phyloP scores from a whole-genome alignment of 495 filamentous ascomycete genomes.

The Talaromyces stipitatus region DNA sequence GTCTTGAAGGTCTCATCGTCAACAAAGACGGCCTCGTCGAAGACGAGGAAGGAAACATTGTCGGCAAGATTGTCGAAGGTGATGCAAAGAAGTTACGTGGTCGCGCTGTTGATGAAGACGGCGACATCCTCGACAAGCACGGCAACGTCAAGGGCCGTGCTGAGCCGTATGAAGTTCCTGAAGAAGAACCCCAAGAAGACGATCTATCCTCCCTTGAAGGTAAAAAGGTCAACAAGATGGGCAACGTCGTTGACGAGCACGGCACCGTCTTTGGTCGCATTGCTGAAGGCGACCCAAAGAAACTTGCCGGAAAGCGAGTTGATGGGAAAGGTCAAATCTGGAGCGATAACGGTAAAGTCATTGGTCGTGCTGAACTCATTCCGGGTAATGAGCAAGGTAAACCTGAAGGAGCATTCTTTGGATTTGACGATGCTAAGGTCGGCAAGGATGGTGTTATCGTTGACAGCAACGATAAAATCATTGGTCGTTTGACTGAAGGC shows the following conservation, averaged over 20 bases:
- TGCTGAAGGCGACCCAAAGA: slow-evolving; percentile 54
- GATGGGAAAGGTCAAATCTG: slow-evolving; percentile 67
- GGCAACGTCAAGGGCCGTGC: slow-evolving; percentile 66
- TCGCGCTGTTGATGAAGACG: slow-evolving; percentile 63
- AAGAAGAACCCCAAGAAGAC: slow-evolving; percentile 10
- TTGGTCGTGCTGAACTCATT: slow-evolving; percentile 66
- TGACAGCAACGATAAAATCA: slow-evolving; percentile 49
- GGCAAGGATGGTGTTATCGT: slow-evolving; percentile 63
- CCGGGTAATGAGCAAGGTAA: slow-evolving; percentile 53
- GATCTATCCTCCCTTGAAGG: slow-evolving; percentile 33
- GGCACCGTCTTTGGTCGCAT: slow-evolving; percentile 67
- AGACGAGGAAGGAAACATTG: slow-evolving; percentile 52
- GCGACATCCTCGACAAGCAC: slow-evolving; percentile 64
- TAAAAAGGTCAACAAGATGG: slow-evolving; percentile 69
- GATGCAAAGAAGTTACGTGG: slow-evolving; percentile 61
- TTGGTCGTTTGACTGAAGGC: slow-evolving; percentile 60
- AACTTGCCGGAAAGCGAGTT: slow-evolving; percentile 63
- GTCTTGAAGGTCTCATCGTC: slow-evolving; percentile 57
- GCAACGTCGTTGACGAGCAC: slow-evolving; percentile 63
- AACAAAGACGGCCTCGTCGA: slow-evolving; percentile 56
- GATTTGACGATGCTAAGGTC: slow-evolving; percentile 56
- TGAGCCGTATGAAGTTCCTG: slow-evolving; percentile 51
- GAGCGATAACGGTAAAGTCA: slow-evolving; percentile 63
- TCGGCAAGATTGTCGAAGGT: slow-evolving; percentile 62
- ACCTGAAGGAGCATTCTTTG: slow-evolving; percentile 66